Percentiles rank a stretch among this genome's conserved stretches.
These are phyloP conservation scores for Tricholoma matsutake DNA, from an alignment of 768 basidiomycete species.

Conservation along the genomic window DNA sequence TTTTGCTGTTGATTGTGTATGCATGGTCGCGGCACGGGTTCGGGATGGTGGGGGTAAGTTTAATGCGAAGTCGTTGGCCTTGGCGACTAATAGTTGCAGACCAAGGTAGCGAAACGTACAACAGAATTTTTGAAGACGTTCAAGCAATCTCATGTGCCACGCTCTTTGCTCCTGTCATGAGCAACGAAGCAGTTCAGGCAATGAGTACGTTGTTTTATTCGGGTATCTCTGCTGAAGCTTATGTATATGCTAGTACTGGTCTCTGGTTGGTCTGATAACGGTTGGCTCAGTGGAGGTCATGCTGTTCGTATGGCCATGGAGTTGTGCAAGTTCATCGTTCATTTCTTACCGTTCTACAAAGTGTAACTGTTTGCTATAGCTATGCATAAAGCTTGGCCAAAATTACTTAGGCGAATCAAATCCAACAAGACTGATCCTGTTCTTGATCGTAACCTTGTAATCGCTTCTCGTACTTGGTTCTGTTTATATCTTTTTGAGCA, in stretches of 20 bases:
- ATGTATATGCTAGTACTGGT: constrained; percentile 60
- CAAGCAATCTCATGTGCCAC: constrained; percentile 82
- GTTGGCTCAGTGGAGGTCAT: constrained; percentile 94
- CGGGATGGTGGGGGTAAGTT: constrained; percentile 82
- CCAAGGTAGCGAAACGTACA: constrained; percentile 69
- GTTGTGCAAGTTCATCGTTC: constrained; percentile 54
- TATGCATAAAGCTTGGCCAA: constrained; percentile 91
- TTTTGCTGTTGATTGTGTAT: constrained; percentile 89
- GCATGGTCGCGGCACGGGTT: constrained; percentile 89
- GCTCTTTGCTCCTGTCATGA: constrained; percentile 80
- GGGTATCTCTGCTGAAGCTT: constrained; percentile 1
- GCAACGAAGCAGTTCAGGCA: constrained; percentile 87
- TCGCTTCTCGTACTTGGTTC: constrained; percentile 88
- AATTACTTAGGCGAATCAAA: constrained; percentile 75
- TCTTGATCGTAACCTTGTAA: constrained; percentile 75
- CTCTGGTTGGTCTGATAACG: constrained; percentile 93
- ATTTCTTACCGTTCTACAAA: neutral
- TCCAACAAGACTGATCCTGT: constrained; percentile 52
- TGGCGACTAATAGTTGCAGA: constrained; percentile 38
- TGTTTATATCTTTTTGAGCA: constrained; percentile 93
- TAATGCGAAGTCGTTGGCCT: neutral
- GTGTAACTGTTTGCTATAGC: constrained; percentile 38
- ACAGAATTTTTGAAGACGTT: constrained; percentile 78
- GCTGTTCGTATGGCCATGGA: constrained; percentile 98
- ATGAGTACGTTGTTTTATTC: constrained; percentile 63